phyloP scores from a whole-genome alignment of 805 yeast genomes.

The Saccharomycopsis fodiens region DNA sequence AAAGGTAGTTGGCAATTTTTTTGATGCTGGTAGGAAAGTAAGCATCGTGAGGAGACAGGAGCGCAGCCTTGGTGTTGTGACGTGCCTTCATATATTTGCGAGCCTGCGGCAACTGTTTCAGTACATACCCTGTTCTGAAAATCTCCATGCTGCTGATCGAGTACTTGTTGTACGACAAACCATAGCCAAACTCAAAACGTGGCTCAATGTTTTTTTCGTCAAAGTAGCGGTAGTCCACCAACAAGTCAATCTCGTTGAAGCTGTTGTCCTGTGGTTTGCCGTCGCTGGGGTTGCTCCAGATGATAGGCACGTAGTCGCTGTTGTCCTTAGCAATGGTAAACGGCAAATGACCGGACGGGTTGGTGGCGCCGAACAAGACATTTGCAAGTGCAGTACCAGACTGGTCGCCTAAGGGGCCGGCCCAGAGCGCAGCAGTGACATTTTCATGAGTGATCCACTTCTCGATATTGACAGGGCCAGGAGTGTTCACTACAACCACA shows the following conservation, averaged over 20 bases:
- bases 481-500: constrained; percentile 48
- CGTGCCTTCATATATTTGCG: too few relatives aligned
- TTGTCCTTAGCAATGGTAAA: constrained; percentile 51
- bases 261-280: constrained; percentile 30
- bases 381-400: constrained; percentile 52
- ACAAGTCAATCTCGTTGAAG: constrained; percentile 23
- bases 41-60: constrained; percentile 47
- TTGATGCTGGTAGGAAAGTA: constrained; percentile 42
- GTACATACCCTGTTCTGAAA: too few relatives aligned
- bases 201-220: constrained; percentile 49
- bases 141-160: constrained; percentile 31
- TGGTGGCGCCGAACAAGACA: constrained; percentile 48
- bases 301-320: constrained; percentile 38
- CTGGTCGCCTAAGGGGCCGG: constrained; percentile 50
- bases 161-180: constrained; percentile 45
- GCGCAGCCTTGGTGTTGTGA: constrained; percentile 34
- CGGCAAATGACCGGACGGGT: constrained; percentile 57
- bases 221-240: constrained; percentile 50
- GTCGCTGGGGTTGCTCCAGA: constrained; percentile 30
- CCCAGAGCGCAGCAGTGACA: constrained; percentile 47
- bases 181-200: constrained; percentile 55
- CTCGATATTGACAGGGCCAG: constrained; percentile 55
- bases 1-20: constrained; percentile 45
- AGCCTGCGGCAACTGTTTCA: too few relatives aligned
- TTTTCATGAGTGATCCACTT: constrained; percentile 46